A percentile compares a stretch with the other conserved stretches of the same genome.
These are phyloP conservation scores for Arabidopsis lyrata DNA, from an alignment of 441 rosid genomes.

Conservation along the genomic window DNA sequence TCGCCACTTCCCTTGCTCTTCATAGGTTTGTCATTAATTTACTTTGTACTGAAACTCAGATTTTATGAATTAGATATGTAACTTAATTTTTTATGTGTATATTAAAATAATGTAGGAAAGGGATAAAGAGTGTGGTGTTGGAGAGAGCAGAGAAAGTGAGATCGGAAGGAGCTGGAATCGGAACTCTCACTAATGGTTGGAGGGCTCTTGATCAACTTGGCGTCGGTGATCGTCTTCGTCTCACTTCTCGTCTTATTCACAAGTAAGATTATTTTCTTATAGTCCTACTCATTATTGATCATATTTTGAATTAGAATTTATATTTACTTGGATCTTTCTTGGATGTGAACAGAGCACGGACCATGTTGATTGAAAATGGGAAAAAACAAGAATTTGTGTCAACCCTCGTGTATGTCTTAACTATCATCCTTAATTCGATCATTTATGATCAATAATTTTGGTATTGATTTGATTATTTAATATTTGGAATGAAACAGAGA, in stretches of 20 bases:
- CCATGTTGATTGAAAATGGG: slow-evolving; percentile 42
- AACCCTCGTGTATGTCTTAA: slow-evolving; percentile 23
- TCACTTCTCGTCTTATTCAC: slow-evolving; percentile 44
- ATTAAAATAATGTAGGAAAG: slow-evolving; percentile 49
- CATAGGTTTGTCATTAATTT: slow-evolving; percentile 50
- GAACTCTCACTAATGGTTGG: slow-evolving; percentile 66
- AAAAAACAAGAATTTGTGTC: slow-evolving; percentile 38
- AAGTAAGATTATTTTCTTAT: slow-evolving; percentile 26
- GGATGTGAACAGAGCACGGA: slow-evolving; percentile 33
- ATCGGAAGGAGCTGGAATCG: slow-evolving; percentile 58
- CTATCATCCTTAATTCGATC: not conserved
- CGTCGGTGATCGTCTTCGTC: slow-evolving; percentile 53
- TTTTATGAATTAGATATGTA: not conserved
- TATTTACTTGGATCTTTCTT: slow-evolving; percentile 11
- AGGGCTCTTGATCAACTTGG: slow-evolving; percentile 67
- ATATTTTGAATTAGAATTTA: not conserved
- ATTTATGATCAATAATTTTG: not conserved
- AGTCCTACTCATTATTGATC: not conserved
- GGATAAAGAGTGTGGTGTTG: slow-evolving; percentile 57
- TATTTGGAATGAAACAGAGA: slow-evolving; percentile 32
- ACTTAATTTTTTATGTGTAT: not conserved
- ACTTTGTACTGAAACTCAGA: no score
- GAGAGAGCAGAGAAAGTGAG: slow-evolving; percentile 57
- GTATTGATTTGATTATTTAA: not conserved
- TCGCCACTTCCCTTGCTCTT: slow-evolving; percentile 74